Evolutionary conservation across 2,329 filamentous ascomycete genomes (phyloP), one percentile per base, ranked within the genome.

Genomic region (Metarhizium rileyi): DNA sequence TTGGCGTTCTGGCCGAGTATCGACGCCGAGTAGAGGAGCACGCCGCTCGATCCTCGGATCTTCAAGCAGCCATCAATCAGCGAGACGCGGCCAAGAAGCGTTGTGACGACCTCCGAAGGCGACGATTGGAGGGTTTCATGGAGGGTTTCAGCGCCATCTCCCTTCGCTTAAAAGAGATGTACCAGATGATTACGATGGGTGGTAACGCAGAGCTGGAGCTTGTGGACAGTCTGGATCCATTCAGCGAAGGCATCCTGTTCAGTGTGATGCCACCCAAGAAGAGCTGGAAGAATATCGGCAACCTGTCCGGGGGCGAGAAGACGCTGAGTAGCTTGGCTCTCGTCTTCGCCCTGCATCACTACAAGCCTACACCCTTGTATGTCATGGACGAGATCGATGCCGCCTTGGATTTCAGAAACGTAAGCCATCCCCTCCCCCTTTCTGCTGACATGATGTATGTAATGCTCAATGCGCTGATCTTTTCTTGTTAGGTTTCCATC

Each of bases 371-470:
- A 53, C 93, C 93, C 48, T 70, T 98, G 54, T 98, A 98, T 67
- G 93, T 98, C 61, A 98, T 98, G 93, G 93, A 98, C 70, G 93
- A 98, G 73, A 98, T 98, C 66, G 93, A 98, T 69, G 93, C 93
- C 22, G 93, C 93, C 27, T 70, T 98, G 71, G 93, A 98, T 73
- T 98, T 98, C 76, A 77, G 90, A 70, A 98, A 98, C 65, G 93
- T 95, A 64, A 84, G 87, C 81, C 42, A 10, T 25, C n/a, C 25
- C 47, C 42, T 38, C 50, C 51, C 38, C 48, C 20, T 45, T 3
- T 40, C 38, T 51, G 22, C 40, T 49, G 23, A 46, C 35, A 16
- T n/a, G 28, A 27, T 20, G 38, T 35, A 42, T 22, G 30, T 20
- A 6, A 35, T 44, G 27, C 9, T 33, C 28, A 8, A 35, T 44